Base-by-base conservation (phyloP, 768 basidiomycete species). In the Kondoa subrosea region DNA sequence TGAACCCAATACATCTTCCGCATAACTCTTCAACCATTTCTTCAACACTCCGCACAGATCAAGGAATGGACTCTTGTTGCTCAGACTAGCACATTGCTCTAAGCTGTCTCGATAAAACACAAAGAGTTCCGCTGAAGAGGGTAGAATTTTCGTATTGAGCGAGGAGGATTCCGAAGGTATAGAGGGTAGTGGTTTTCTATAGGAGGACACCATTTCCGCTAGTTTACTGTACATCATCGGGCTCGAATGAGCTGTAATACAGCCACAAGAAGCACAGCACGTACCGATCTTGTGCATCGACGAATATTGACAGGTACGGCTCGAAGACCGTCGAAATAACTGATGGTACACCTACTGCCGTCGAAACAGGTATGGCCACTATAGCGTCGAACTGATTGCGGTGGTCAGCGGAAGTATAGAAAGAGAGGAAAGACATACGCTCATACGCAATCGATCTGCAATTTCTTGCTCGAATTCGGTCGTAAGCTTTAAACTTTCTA, bases 61-160 rank as follows among this genome's bases (percentile, higher is more conserved):
- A 76, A 85, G 87, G 70, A 99, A 78, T 2, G 91, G 83, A 68
- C 86, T 84, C 0, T 88, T 87, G 0, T 85, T 89, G 12, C 89
- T 91, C 2, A 95, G 80, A 74, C 88, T 91, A 1, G 89, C 87
- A 74, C 93, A 96, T 74, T 91, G 89, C 65, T 97, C 95, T 34
- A 99, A 78, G 66, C 86, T 91, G 76, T 97, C 91, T 0, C 85
- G 89, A 75, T 97, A 97, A 78, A 95, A 91, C 76, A 92, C 95
- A 80, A 97, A 99, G 21, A 99, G 79, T 72, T 97, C 92, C 0
- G 92, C 96, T 0, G 92, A 96, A 0, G 89, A 91, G 0, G 90
- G 88, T 4, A 97, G 81, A 0, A 97, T 89, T 1, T 83, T 80
- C 78, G 29, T 80, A 78, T 1, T 81, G 81, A 15, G 79, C 80